Conservation (phyloP, 495 filamentous ascomycete genomes). For the Aspergillus biplanus region DNA sequence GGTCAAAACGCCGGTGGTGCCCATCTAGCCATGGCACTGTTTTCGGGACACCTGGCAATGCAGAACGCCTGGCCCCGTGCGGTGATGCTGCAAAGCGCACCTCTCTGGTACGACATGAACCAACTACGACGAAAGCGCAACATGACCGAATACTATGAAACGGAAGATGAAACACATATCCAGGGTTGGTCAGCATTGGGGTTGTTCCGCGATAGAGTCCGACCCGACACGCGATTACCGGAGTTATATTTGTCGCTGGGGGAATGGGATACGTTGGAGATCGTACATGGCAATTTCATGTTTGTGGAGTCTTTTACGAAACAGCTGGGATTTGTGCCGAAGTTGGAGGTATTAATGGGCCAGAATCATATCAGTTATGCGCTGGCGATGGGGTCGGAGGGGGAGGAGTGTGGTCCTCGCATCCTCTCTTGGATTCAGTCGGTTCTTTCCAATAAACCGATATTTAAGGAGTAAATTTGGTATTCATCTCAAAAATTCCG, state of each 20-base stretch:
- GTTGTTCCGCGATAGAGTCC: neutral
- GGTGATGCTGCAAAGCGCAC: slow-evolving; percentile 6
- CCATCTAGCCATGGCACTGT: slow-evolving; percentile 11
- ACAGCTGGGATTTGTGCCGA: neutral
- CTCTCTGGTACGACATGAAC: slow-evolving; percentile 9
- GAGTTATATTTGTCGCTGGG: neutral
- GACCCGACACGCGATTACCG: neutral
- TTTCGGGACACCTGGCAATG: neutral
- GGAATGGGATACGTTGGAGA: slow-evolving; percentile 10
- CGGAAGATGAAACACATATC: neutral
- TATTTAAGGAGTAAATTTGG: neutral
- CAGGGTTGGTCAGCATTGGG: slow-evolving; percentile 1
- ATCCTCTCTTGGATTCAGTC: neutral
- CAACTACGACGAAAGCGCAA: neutral
- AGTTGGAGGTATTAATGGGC: slow-evolving; percentile 7
- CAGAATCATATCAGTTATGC: slow-evolving; percentile 16
- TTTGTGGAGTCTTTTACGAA: neutral
- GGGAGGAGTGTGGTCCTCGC: slow-evolving; percentile 9
- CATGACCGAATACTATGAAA: slow-evolving; percentile 12
- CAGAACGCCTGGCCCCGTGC: neutral
- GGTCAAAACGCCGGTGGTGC: slow-evolving; percentile 12
- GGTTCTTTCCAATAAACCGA: neutral
- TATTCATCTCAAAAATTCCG: no score
- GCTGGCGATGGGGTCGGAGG: slow-evolving; percentile 1
- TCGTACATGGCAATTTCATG: slow-evolving; percentile 8